Conservation (phyloP, 176 grass and related monocot genomes). For the Oropetium thomaeum region DNA sequence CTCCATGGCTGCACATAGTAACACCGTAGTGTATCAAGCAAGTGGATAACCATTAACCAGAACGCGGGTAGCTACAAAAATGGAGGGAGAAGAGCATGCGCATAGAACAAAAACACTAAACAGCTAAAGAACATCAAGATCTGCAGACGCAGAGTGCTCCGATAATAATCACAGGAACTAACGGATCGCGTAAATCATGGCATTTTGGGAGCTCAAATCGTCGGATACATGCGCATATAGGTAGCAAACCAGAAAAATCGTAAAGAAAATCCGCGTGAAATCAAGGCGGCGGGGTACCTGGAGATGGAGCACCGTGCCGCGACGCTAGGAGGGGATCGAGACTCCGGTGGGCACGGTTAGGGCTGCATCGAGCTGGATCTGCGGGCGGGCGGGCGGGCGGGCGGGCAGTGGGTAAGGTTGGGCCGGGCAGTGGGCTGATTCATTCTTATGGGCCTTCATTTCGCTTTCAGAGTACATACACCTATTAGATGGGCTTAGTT, state of each 20-base stretch:
- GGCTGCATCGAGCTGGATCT: constrained; percentile 41
- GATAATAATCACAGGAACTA: neutral
- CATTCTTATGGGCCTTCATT: neutral
- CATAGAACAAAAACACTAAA: neutral
- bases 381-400: constrained; percentile 23
- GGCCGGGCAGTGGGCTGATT: neutral
- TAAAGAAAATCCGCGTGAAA: neutral
- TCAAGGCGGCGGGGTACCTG: constrained; percentile 34
- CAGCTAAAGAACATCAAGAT: neutral
- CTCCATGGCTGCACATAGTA: constrained; percentile 27
- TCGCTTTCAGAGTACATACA: neutral
- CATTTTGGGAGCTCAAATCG: neutral
- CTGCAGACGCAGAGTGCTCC: neutral
- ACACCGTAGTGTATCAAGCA: neutral
- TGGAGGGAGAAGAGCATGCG: neutral
- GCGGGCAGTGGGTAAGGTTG: constrained; percentile 12
- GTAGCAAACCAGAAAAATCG: neutral
- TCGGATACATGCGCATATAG: neutral
- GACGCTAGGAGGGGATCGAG: neutral
- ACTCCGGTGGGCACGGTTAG: constrained; percentile 36
- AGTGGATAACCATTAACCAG: neutral
- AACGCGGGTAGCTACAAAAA: neutral
- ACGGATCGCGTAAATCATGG: neutral
- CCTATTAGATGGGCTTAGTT: neutral
- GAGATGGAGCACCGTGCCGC: neutral